Conservation (phyloP, 768 basidiomycete genomes). For the Rhizopogon roseolus region DNA sequence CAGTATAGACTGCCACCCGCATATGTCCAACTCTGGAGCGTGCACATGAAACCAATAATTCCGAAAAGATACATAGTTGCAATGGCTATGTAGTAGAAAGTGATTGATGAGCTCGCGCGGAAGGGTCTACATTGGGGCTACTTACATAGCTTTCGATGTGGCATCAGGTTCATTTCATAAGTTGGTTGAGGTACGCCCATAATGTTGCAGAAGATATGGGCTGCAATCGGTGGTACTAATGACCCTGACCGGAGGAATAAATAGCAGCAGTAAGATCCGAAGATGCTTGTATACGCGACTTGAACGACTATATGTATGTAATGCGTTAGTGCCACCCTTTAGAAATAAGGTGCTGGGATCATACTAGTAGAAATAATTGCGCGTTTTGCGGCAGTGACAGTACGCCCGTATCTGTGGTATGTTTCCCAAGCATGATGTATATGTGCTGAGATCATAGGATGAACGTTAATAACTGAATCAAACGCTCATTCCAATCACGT, state of each 20-base stretch:
- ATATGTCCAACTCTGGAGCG: slow-evolving; percentile 49
- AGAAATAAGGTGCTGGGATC: slow-evolving; percentile 12
- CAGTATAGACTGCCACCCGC: slow-evolving; percentile 39
- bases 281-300: slow-evolving; percentile 85
- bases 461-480: neutral
- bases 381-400: slow-evolving; percentile 51
- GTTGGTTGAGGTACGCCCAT: slow-evolving; percentile 82
- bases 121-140: slow-evolving; percentile 9
- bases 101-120: slow-evolving; percentile 4
- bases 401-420: slow-evolving; percentile 73
- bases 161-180: slow-evolving; percentile 51
- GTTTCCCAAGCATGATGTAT: slow-evolving; percentile 89
- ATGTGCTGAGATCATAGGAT: slow-evolving; percentile 56
- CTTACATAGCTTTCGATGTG: slow-evolving; percentile 48
- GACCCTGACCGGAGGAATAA: slow-evolving; percentile 86
- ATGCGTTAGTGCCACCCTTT: neutral
- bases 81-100: slow-evolving; percentile 39
- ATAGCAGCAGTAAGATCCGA: slow-evolving; percentile 84
- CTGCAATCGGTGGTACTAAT: slow-evolving; percentile 66
- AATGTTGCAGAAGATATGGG: slow-evolving; percentile 90
- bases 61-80: slow-evolving; percentile 52
- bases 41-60: slow-evolving; percentile 49
- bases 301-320: slow-evolving; percentile 73
- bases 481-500: slow-evolving; percentile 17
- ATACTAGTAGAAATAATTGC: slow-evolving; percentile 56